Base-by-base conservation (phyloP, 768 basidiomycete species). In the Coprinopsis sp. region DNA sequence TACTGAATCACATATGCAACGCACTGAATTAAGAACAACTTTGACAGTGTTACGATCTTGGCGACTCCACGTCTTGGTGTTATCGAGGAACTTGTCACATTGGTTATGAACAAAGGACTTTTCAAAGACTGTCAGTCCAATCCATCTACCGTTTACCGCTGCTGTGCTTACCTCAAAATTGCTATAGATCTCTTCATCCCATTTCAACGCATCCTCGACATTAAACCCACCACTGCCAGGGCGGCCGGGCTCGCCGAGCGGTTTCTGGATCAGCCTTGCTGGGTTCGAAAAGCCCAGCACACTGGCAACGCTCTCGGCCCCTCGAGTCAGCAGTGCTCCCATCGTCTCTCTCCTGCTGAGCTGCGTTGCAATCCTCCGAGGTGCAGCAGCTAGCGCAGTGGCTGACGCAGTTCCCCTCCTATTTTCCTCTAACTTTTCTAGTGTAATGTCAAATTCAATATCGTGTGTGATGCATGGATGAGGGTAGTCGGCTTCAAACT, bases 171-270 rank as follows among this genome's bases (percentile, higher is more conserved):
- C 41, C 41, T 27, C 14, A 11, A 43, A 30, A 22, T 44, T 47
- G 1, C 30, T 0, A 13, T 33, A 59, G 2, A 13, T 2, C n/a
- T 40, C 46, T 5, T 34, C 43, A 23, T 50, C 45, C 59, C 54
- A 61, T 14, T 27, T 31, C 6, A 60, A 23, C 0, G 47, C 52
- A 0, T 45, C 49, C 33, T 55, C 44, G 18, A 61, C 49, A 6
- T 30, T 60, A 30, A 61, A 59, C 0, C 58, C 54, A 5, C 58
- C 58, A 6, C 44, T n/a, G 2, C 51, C 42, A 12, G 56, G 56
- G 3, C 31, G 31, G 2, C 60, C 60, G 8, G 54, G 48, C 28
- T 60, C 49, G 1, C 55, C 53, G 2, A 16, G 16, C 12, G 59
- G 60, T 36, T 61, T 62, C 16, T 44, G 33, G 37, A 53, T 53